Evolutionary conservation across 352 stramenopile species (phyloP), one percentile per base, ranked within the genome.

Genomic region (Pythium rishiriense): DNA sequence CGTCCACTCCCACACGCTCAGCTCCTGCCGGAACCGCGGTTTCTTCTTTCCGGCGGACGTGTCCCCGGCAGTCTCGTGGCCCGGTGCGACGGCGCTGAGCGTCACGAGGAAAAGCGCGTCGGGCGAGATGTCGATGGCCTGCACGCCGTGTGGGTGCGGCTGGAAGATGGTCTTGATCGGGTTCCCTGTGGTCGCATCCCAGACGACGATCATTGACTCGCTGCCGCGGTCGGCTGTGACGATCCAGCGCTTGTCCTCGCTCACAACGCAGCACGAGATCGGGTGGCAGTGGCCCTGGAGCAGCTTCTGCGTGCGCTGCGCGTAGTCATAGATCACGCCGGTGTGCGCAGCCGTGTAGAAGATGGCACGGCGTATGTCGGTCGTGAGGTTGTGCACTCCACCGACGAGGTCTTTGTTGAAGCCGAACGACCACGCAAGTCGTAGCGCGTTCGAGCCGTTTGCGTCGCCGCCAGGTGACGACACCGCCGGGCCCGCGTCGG

Each of bases 271-370:
- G 66, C 82, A 90, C 9, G 76, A 90, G 72, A 98, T 98, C 15
- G 85, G 78, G 46, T 98, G 95, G 62, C 90, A 98, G 69, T 97
- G 91, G 4, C 87, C 89, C 70, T 98, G 93, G 8, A 98, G 73
- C 24, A 98, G 75, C 50, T 69, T 77, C 66, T 98, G 92, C 52
- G 82, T 90, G 5, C 91, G 81, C 35, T 81, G 73, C 10, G 83
- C 80, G 42, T 95, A 97, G 79, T 98, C 90, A 67, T 97, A 98
- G 62, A 98, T 93, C 45, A 98, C 79, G 37, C 93, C 93, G 1
- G 88, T 96, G 73, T 98, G 91, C 2, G 92, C 87, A 11, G 91
- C 81, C n/a, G 87, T 77, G 67, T 97, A 97, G 55, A 98, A 97
- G 12, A 98, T 65, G 26, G 85, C 88, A 46, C 85, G 84, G 4